phyloP scores from a whole-genome alignment of 78 protist genomes.

The Dictyostelium capitatum region DNA sequence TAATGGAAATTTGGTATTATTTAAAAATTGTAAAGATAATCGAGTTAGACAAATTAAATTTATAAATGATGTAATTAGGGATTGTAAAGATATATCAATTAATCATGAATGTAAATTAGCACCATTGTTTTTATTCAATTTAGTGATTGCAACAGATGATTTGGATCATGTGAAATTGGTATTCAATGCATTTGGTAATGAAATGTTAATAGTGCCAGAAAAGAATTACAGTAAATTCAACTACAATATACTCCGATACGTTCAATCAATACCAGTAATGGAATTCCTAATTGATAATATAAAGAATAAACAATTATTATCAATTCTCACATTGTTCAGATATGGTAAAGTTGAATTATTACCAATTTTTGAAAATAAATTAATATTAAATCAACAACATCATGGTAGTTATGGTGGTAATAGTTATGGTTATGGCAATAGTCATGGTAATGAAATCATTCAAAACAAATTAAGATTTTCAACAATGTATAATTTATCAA shows the following conservation, averaged over 20 bases:
- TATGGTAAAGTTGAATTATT: slow-evolving; percentile 6
- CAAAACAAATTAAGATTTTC: neutral
- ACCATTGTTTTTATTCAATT: neutral
- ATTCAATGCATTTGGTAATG: neutral
- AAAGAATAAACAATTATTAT: neutral
- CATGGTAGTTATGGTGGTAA: neutral
- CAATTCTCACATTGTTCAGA: neutral
- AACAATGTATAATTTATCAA: neutral
- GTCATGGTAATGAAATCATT: neutral
- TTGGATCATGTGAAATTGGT: neutral
- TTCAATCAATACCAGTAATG: neutral
- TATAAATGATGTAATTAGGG: neutral
- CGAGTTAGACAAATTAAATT: neutral
- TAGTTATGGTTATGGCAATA: neutral
- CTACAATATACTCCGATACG: neutral
- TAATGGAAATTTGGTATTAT: neutral
- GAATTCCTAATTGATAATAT: neutral
- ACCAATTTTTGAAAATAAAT: neutral
- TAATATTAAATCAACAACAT: neutral
- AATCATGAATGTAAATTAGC: neutral
- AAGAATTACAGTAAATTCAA: slow-evolving; percentile 10
- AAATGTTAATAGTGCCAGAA: neutral
- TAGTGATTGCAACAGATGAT: neutral
- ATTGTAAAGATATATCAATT: neutral
- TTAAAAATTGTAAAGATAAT: neutral